Evolutionary conservation across 2,329 filamentous ascomycete species (phyloP), one percentile per base, ranked within the genome.

Genomic region (Lecanicillium sp.): DNA sequence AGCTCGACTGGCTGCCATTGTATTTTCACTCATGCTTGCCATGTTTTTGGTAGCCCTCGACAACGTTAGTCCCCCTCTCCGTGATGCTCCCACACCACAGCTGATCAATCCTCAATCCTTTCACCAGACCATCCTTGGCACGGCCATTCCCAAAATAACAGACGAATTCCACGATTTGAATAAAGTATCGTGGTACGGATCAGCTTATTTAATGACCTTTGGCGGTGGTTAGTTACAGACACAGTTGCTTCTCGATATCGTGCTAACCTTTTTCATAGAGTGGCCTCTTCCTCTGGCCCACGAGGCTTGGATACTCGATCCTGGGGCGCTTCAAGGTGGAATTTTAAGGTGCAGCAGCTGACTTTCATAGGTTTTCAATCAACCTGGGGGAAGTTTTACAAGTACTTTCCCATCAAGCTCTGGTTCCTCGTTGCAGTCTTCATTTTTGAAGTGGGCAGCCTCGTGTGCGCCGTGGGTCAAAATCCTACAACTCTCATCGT

Each of bases 101-200:
- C 27, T 29, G 9, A 29, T n/a, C n/a, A n/a, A n/a, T n/a, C n/a
- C n/a, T n/a, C 27, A 29, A 29, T 29, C 11, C 27, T 29, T 29
- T 32, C 16, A 5, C 41, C 56, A 65, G 60, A 70, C 65, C 4
- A 71, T 72, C 37, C n/a, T 70, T 17, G 64, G 63, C 4, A 70
- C 66, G 1, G 67, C 66, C 12, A 68, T 71, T 30, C 68, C 67
- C 2, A 63, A 62, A 34, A 70, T 71, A 43, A 69, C 67, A 2
- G 60, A 57, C 45, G 57, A 64, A 22, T 64, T 67, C 51, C 54
- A 64, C 31, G 54, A 60, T 31, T 54, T 70, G 9, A 53, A 57
- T n/a, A 60, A 70, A 37, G 60, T 71, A 12, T 63, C 65, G 11
- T 76, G 73, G 71, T 75, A 75, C 45, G 69, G 67, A 4, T 60